Base-by-base conservation (phyloP, 345 rosid species). In the Capsella bursapastoris region DNA sequence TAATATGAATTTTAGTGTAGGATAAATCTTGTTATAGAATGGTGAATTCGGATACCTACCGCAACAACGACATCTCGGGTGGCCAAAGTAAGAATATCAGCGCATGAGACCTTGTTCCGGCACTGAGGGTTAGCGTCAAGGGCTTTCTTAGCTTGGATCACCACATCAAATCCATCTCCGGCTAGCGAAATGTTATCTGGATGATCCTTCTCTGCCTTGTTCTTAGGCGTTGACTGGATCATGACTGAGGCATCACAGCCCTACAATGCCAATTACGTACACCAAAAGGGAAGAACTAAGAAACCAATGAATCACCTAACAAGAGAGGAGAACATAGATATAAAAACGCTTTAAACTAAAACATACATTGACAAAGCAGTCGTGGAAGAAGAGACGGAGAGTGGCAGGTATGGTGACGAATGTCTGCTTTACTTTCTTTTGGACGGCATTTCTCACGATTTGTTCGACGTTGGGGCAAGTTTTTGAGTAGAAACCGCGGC, bases 351-450 rank as follows among this genome's bases (percentile, higher is more conserved):
- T 31, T 31, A 31, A 77, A 51, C 15, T 3, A 4, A 37, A 51
- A 16, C 72, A 43, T 69, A 84, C 96, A 86, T 86, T 80, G 50
- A 90, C 91, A 22, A 88, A 83, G 82, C 96, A 90, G 56, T 90
- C 96, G 32, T 90, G 96, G 89, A 90, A 88, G 81, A 90, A 90
- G 74, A 88, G 90, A 25, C 96, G 96, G 67, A 90, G 76, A 18
- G 93, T 88, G 37, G 82, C 92, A 1, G 96, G 91, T 50, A 84
- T 71, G 0, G 91, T 82, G 64, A 86, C 88, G 45, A 87, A 88
- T 6, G 93, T 90, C 55, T 88, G 86, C 34, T 40, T 67, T 48
- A 87, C 59, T 71, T 90, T 90, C 59, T 66, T 41, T 1, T 62
- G 38, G 3, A 88, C 93, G 2, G 27, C 92, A 18, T 29, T 72